phyloP scores from a whole-genome alignment of 495 filamentous ascomycete species.

The Aspergillus bridgeri region DNA sequence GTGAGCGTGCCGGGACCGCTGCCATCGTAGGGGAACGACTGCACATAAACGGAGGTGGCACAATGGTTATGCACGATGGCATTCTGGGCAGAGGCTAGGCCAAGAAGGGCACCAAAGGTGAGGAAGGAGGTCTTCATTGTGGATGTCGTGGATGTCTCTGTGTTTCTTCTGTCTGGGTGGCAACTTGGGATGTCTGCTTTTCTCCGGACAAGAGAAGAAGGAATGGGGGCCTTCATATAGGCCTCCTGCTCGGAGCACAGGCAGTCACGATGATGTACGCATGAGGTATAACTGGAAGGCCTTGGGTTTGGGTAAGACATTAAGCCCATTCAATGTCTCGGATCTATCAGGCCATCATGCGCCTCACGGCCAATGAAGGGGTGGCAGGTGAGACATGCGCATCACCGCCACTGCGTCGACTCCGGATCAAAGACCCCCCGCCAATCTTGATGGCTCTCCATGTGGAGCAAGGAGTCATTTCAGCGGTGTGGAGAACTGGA shows the following conservation, averaged over 20 bases:
- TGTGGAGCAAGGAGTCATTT: slow-evolving; percentile 9
- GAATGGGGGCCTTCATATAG: slow-evolving; percentile 23
- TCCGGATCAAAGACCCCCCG: slow-evolving; percentile 19
- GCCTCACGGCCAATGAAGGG: not conserved
- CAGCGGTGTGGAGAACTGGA: slow-evolving; percentile 10
- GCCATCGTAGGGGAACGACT: slow-evolving; percentile 30
- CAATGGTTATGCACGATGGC: slow-evolving; percentile 27
- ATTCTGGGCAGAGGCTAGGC: slow-evolving; percentile 26
- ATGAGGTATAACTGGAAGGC: slow-evolving; percentile 11
- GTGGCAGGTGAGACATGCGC: slow-evolving; percentile 26
- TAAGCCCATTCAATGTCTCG: slow-evolving; percentile 17
- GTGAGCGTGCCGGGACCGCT: slow-evolving; percentile 27
- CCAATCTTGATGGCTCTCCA: slow-evolving; percentile 13
- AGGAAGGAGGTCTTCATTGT: slow-evolving; percentile 25
- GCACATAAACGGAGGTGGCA: slow-evolving; percentile 24
- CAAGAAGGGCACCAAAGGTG: slow-evolving; percentile 20
- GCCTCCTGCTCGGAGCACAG: slow-evolving; percentile 13
- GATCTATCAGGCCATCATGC: slow-evolving; percentile 21
- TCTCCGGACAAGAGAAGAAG: slow-evolving; percentile 9
- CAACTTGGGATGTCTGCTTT: slow-evolving; percentile 14
- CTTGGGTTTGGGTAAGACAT: slow-evolving; percentile 22
- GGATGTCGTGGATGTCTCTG: slow-evolving; percentile 12
- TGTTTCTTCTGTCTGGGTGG: slow-evolving; percentile 1
- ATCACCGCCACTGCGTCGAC: slow-evolving; percentile 18
- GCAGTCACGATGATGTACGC: slow-evolving; percentile 10